These are phyloP conservation scores for Penicillium mononematosum DNA, from an alignment of 495 filamentous ascomycete genomes.

Conservation along the genomic window DNA sequence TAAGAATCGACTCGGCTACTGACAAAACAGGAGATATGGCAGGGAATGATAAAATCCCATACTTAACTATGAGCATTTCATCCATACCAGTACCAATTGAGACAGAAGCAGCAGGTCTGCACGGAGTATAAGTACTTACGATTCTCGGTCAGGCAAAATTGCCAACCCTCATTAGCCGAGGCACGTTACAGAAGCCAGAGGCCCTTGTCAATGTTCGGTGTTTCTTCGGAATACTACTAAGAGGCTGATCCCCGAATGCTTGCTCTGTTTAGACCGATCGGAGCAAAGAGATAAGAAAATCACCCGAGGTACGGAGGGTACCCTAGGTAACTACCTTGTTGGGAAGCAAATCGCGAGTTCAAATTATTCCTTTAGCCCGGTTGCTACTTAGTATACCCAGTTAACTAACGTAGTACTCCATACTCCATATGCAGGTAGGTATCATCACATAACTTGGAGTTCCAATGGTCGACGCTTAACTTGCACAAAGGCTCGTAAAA, in stretches of 20 bases:
- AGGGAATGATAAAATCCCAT: neutral
- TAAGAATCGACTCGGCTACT: neutral
- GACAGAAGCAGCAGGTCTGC: too few relatives aligned
- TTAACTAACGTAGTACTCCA: neutral
- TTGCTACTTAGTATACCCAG: neutral
- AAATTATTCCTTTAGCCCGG: neutral
- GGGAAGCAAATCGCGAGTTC: too few relatives aligned
- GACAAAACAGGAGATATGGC: neutral
- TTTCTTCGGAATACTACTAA: neutral
- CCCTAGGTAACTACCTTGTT: too few relatives aligned
- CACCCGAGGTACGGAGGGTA: too few relatives aligned
- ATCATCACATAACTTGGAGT: neutral
- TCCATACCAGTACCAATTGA: neutral
- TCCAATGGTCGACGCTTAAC: neutral
- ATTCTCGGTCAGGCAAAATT: neutral
- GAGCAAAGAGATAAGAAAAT: neutral
- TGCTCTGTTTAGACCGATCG: neutral
- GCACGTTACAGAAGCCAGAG: neutral
- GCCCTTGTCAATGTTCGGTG: neutral
- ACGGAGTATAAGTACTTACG: too few relatives aligned
- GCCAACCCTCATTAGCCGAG: neutral
- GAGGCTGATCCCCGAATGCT: neutral
- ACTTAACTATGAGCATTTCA: neutral
- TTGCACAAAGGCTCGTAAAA: neutral
- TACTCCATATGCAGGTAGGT: neutral